Evolutionary conservation across 2,329 filamentous ascomycete species (phyloP).

Genomic region (Westerdykella ornata): DNA sequence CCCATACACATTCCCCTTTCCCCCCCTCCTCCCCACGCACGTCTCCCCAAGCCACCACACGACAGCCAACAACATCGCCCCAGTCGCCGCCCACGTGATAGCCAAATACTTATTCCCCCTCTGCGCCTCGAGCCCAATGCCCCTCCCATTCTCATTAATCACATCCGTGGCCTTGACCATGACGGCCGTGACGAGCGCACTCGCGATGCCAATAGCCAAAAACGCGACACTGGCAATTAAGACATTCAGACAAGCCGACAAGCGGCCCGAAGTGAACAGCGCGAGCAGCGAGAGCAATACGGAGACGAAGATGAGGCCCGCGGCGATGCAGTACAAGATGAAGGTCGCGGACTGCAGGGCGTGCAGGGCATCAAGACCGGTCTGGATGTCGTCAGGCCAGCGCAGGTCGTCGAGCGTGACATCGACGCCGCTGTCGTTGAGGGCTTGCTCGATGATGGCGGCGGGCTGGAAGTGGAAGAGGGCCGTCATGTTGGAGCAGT

Average conservation of each 20-base stretch:
- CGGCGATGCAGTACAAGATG: slow-evolving; percentile 54
- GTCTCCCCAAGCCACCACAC: slow-evolving; percentile 26
- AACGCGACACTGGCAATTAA: slow-evolving; percentile 48
- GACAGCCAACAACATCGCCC: slow-evolving; percentile 37
- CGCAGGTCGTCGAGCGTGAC: slow-evolving; percentile 48
- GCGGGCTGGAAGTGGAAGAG: slow-evolving; percentile 54
- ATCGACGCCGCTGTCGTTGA: slow-evolving; percentile 39
- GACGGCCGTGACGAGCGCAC: slow-evolving; percentile 64
- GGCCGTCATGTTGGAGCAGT: slow-evolving; percentile 49
- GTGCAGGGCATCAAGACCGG: slow-evolving; percentile 48
- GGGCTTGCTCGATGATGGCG: slow-evolving; percentile 43
- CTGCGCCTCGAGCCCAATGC: slow-evolving; percentile 45
- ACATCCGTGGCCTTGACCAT: slow-evolving; percentile 48
- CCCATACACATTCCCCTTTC: slow-evolving; percentile 3
- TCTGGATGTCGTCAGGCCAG: slow-evolving; percentile 52
- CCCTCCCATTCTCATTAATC: slow-evolving; percentile 49
- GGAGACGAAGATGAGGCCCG: slow-evolving; percentile 47
- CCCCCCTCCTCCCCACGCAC: slow-evolving; percentile 19
- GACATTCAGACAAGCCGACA: slow-evolving; percentile 48
- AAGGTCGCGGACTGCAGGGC: slow-evolving; percentile 49
- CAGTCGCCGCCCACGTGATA: slow-evolving; percentile 55
- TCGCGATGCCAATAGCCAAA: slow-evolving; percentile 60
- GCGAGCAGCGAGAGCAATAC: slow-evolving; percentile 44
- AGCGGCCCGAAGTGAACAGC: slow-evolving; percentile 41
- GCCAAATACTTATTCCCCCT: slow-evolving; percentile 51